phyloP scores from a whole-genome alignment of 23 red algal genomes.

The Gracilaria domingensis region DNA sequence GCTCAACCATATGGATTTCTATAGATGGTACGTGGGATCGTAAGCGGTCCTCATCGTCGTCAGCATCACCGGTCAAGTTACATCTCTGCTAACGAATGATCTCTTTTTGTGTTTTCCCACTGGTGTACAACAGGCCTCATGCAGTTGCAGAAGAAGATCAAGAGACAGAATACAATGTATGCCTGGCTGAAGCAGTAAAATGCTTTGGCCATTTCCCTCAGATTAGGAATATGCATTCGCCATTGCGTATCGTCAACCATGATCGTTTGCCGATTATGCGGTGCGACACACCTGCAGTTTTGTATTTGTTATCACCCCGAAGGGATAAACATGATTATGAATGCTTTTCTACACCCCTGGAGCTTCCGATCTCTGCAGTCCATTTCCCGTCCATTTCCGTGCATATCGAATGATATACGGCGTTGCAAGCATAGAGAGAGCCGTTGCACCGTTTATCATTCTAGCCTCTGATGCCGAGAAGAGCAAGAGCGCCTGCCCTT shows the following conservation, averaged over 20 bases:
- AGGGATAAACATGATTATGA: conserved; percentile 30
- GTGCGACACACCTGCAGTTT: not conserved
- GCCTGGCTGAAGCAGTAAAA: conserved; percentile 92
- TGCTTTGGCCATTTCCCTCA: not conserved
- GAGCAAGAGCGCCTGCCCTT: conserved; percentile 81
- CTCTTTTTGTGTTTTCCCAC: not conserved
- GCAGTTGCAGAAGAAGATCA: conserved; percentile 99
- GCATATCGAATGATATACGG: conserved; percentile 78
- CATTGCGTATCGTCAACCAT: not conserved
- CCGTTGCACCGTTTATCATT: conserved; percentile 88
- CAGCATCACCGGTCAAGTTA: not conserved
- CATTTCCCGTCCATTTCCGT: conserved; percentile 38
- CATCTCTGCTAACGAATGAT: not conserved
- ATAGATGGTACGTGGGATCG: conserved; percentile 23
- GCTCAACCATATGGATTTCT: not conserved
- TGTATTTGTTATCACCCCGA: conserved; percentile 10
- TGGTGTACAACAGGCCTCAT: conserved; percentile 76
- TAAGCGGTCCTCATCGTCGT: not conserved
- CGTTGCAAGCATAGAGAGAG: conserved; percentile 82
- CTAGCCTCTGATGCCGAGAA: conserved; percentile 78
- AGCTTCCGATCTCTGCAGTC: not conserved
- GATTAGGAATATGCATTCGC: not conserved
- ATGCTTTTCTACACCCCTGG: not conserved
- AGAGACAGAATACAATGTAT: conserved; percentile 91
- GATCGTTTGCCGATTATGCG: not conserved